These are phyloP conservation scores for Magnolia changhungtana DNA, from an alignment of 164 flowering plant species.

Conservation along the genomic window DNA sequence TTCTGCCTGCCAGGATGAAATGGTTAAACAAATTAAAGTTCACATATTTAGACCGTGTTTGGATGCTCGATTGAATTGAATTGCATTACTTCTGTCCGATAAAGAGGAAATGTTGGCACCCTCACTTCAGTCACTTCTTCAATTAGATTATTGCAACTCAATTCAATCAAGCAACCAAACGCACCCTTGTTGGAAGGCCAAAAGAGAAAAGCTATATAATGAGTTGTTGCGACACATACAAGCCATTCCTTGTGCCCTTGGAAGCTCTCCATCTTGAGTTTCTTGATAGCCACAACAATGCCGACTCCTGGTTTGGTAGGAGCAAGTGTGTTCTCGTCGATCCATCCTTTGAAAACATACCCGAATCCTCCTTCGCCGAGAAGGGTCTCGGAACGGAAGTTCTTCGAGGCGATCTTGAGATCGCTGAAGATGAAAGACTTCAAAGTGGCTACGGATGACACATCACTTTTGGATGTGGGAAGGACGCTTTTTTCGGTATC, in stretches of 20 bases:
- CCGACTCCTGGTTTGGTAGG: conserved; percentile 49
- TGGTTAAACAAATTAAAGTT: conserved; percentile 3
- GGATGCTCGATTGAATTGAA: background rate
- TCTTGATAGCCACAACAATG: conserved; percentile 66
- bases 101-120: background rate
- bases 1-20: conserved; percentile 28
- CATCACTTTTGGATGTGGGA: conserved; percentile 22
- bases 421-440: conserved; percentile 63
- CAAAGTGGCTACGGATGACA: conserved; percentile 28
- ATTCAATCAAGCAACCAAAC: background rate
- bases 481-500: conserved; percentile 4
- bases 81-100: background rate
- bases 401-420: conserved; percentile 67
- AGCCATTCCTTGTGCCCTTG: conserved; percentile 97
- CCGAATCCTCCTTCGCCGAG: conserved; percentile 96
- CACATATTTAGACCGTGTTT: background rate
- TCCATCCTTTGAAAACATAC: conserved; percentile 86
- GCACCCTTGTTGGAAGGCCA: background rate
- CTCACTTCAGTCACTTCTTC: background rate
- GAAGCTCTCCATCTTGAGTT: conserved; percentile 60
- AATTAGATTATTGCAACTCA: background rate
- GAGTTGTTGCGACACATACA: conserved; percentile 35
- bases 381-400: conserved; percentile 61
- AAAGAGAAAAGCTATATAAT: background rate
- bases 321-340: conserved; percentile 24